Percentiles rank a stretch among this genome's conserved stretches.
Evolutionary conservation across 1,139 yeast species (phyloP).

Genomic region (Diutina ranongensis): DNA sequence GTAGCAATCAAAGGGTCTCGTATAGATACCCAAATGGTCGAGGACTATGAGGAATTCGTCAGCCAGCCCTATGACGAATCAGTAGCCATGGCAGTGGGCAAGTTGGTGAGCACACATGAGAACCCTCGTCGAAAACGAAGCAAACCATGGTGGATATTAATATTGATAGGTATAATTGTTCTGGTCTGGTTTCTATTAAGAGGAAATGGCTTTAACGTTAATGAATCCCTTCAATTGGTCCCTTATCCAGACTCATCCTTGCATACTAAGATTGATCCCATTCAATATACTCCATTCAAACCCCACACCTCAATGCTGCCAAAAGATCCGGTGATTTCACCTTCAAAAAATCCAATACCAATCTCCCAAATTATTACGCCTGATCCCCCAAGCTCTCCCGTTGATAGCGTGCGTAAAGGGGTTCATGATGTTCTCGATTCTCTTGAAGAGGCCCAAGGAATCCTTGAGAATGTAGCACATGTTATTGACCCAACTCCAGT

Average conservation of each 20-base stretch:
- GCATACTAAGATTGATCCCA: no score
- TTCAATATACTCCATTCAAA: no score
- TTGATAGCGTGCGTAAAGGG: neutral
- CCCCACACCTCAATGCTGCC: no score
- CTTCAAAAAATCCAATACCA: no score
- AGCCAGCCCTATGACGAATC: neutral
- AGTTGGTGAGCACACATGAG: neutral
- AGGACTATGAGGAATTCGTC: neutral
- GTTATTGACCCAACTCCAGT: neutral
- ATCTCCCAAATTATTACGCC: no score
- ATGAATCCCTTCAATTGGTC: no score
- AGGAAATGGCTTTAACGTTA: no score
- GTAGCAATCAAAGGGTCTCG: no score
- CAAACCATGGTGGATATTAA: neutral
- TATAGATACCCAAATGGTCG: neutral
- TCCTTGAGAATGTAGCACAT: neutral
- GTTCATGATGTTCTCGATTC: neutral
- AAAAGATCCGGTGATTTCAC: no score
- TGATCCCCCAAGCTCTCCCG: neutral
- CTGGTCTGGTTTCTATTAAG: neutral
- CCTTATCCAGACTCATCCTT: no score
- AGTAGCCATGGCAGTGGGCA: neutral
- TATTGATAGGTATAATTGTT: neutral
- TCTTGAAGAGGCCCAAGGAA: neutral
- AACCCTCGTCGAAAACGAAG: neutral